These are phyloP conservation scores for Hymenoscyphus linearis DNA, from an alignment of 2,329 filamentous ascomycete genomes.

Conservation along the genomic window DNA sequence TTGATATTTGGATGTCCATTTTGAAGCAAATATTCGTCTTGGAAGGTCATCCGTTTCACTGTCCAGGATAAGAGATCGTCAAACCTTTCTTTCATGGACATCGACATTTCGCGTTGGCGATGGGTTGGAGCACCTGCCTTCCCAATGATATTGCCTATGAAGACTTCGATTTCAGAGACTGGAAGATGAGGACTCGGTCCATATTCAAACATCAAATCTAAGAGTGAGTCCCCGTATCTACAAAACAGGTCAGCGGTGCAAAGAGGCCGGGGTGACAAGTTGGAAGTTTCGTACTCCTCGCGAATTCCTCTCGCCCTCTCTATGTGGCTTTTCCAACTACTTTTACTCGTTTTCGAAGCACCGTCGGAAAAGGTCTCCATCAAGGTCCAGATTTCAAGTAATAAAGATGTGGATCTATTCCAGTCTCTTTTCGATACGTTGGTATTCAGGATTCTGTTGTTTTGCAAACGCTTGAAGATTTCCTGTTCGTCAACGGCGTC, in stretches of 20 bases:
- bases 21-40: neutral
- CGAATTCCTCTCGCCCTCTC: neutral
- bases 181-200: neutral
- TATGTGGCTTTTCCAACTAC: neutral
- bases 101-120: neutral
- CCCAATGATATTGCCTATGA: neutral
- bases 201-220: neutral
- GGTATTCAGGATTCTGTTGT: neutral
- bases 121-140: neutral
- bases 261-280: neutral
- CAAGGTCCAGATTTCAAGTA: neutral
- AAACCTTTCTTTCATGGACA: slow-evolving; percentile 1
- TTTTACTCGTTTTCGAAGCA: neutral
- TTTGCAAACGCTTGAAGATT: neutral
- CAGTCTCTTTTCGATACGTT: neutral
- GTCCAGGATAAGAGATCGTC: neutral
- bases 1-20: neutral
- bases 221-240: neutral
- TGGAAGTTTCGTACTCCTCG: neutral
- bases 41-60: neutral
- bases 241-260: neutral
- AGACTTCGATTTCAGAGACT: neutral
- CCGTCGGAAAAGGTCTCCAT: neutral
- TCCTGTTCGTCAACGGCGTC: neutral
- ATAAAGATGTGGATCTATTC: neutral